Evolutionary conservation across 129 eudicot species (phyloP).

Genomic region (Chrysanthemum lavandulifolium): DNA sequence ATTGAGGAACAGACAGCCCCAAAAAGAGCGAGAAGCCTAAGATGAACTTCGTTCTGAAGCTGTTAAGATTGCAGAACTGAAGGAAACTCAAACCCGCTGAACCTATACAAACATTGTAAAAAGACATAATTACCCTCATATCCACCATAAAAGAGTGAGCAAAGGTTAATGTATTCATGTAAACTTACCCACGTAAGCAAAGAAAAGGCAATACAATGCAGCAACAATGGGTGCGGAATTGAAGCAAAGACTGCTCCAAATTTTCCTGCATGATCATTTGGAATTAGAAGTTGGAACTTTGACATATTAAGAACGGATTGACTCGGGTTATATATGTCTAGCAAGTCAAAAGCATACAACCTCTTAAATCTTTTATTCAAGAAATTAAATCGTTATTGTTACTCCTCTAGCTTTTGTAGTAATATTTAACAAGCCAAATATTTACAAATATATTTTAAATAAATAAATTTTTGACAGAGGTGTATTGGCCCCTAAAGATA

Average conservation of each 20-base stretch:
- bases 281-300: not conserved
- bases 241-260: slow-evolving; percentile 64
- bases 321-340: not conserved
- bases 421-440: not conserved
- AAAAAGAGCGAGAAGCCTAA: slow-evolving; percentile 65
- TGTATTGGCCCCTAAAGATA: too few relatives aligned
- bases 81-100: slow-evolving; percentile 68
- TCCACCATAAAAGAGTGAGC: slow-evolving; percentile 1
- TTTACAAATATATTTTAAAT: not conserved
- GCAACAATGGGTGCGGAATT: slow-evolving; percentile 55
- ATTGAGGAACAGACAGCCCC: slow-evolving; percentile 71
- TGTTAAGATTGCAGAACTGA: slow-evolving; percentile 77
- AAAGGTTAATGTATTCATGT: not conserved
- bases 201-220: slow-evolving; percentile 59
- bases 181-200: slow-evolving; percentile 55
- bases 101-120: slow-evolving; percentile 38
- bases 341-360: not conserved
- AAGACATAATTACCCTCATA: slow-evolving; percentile 11
- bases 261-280: slow-evolving; percentile 38
- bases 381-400: not conserved
- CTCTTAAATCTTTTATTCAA: slow-evolving; percentile 1
- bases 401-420: not conserved
- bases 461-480: not conserved
- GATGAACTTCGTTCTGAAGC: slow-evolving; percentile 70
- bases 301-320: not conserved